Evolutionary conservation across 2,329 filamentous ascomycete genomes (phyloP), one percentile per base, ranked within the genome.

Genomic region (Seiridium unicorne): DNA sequence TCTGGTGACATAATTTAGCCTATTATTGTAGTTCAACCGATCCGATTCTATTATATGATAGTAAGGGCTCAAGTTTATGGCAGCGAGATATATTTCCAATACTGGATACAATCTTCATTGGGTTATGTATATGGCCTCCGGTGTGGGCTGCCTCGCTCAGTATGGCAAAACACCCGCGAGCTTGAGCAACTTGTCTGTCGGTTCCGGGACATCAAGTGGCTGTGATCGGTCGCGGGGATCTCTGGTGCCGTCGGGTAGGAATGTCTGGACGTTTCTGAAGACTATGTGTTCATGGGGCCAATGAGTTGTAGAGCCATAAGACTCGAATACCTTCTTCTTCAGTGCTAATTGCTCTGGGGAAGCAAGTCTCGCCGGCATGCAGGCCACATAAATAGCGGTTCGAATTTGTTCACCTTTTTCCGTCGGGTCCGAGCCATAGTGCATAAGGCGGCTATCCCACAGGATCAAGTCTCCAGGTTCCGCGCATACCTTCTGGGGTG

Each of bases 391-490:
- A 18, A 54, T 42, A 5, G 36, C 51, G 11, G 36, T 54, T 13
- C 51, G 13, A 9, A 54, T 54, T 36, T 38, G 32, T 31, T 11
- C 18, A 13, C 51, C 13, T 35, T 35, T 54, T 36, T 54, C 36
- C 3, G 51, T 54, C n/a, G 51, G 51, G n/a, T 54, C 51, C 18
- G 51, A 38, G 6, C 51, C 51, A n/a, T 54, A 54, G 38, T 54
- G 51, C 9, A 54, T 42, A 11, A 42, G 8, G 3, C 51, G 51
- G 6, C 34, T 40, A 18, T 54, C 51, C 51, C 51, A 54, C 36
- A 54, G n/a, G 51, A 54, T 54, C 32, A 54, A 36, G n/a, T 54
- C 51, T 13, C 51, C 51, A 5, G 34, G 35, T 9, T 54, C 51
- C 11, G 26, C 6, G 36, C 32, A 38, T 13, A 54, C 51, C 36